Evolutionary conservation across 2,329 filamentous ascomycete genomes (phyloP).

Genomic region (Dactylellina haptotyla): DNA sequence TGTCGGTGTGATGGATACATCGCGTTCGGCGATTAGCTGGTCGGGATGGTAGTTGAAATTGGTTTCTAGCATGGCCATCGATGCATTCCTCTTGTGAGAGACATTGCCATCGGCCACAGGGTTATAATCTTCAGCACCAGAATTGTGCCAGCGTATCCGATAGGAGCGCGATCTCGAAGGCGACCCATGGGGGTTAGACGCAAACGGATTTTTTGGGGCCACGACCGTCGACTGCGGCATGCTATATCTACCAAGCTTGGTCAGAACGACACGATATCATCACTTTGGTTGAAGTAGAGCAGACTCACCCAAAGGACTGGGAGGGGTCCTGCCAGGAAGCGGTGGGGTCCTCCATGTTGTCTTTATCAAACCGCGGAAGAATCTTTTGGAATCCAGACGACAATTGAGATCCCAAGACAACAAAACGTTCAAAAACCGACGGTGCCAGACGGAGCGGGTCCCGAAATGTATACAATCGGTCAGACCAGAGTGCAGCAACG

Average conservation of each 20-base stretch:
- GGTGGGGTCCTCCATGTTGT: constrained; percentile 40
- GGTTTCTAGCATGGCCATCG: constrained; percentile 33
- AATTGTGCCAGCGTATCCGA: constrained; percentile 50
- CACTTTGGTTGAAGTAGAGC: too few relatives aligned
- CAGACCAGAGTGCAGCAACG: too few relatives aligned
- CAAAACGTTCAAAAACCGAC: constrained; percentile 9
- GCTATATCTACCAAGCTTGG: constrained; percentile 13
- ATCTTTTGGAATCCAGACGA: not conserved
- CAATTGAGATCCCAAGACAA: not conserved
- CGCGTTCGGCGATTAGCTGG: constrained; percentile 11
- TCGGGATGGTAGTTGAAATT: constrained; percentile 14
- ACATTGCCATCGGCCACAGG: constrained; percentile 7
- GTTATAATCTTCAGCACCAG: constrained; percentile 44
- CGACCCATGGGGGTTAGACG: constrained; percentile 19
- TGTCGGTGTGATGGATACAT: constrained; percentile 2
- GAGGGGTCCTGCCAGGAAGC: constrained; percentile 43
- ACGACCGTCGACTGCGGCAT: constrained; percentile 10
- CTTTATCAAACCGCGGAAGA: not conserved
- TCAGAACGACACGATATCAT: too few relatives aligned
- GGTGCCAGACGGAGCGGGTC: not conserved
- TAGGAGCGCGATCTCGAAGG: constrained; percentile 34
- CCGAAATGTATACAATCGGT: too few relatives aligned
- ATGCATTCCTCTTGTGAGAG: constrained; percentile 26
- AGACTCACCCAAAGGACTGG: constrained; percentile 39
- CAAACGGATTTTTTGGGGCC: constrained; percentile 26